Conservation (phyloP, 2,329 filamentous ascomycete species). For the Daldinia sp. region DNA sequence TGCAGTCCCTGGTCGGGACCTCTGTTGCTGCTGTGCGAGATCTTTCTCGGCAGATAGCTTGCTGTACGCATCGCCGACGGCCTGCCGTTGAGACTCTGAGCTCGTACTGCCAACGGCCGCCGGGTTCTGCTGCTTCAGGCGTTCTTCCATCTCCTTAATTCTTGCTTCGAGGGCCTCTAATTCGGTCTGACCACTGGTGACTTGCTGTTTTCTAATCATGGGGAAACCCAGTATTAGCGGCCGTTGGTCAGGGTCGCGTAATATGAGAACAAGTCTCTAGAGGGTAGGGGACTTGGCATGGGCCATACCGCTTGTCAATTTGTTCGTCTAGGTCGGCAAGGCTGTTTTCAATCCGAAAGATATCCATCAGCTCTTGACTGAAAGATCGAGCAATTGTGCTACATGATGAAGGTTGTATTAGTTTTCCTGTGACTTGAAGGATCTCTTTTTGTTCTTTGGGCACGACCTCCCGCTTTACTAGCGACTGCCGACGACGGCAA, state of each 20-base stretch:
- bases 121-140: constrained; percentile 63
- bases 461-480: not conserved
- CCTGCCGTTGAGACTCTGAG: constrained; percentile 49
- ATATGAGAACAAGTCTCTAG: constrained; percentile 7
- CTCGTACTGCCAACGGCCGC: constrained; percentile 26
- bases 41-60: constrained; percentile 49
- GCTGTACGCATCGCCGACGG: constrained; percentile 49
- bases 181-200: constrained; percentile 80
- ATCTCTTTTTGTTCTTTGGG: not conserved
- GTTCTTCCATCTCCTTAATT: constrained; percentile 86
- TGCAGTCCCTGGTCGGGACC: constrained; percentile 66
- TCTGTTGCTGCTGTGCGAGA: constrained; percentile 46
- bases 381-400: constrained; percentile 91
- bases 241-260: constrained; percentile 16
- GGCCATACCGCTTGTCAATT: constrained; percentile 82
- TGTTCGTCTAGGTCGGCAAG: constrained; percentile 79
- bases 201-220: constrained; percentile 77
- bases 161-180: constrained; percentile 87
- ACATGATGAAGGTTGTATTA: constrained; percentile 44
- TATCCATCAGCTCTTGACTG: constrained; percentile 85
- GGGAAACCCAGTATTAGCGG: constrained; percentile 21
- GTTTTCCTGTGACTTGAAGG: constrained; percentile 10
- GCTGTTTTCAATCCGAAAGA: constrained; percentile 88
- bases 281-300: constrained; percentile 22
- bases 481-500: constrained; percentile 33